Evolutionary conservation across 345 rosid species (phyloP), one percentile per base, ranked within the genome.

Genomic region (Gossypioides kirkii): DNA sequence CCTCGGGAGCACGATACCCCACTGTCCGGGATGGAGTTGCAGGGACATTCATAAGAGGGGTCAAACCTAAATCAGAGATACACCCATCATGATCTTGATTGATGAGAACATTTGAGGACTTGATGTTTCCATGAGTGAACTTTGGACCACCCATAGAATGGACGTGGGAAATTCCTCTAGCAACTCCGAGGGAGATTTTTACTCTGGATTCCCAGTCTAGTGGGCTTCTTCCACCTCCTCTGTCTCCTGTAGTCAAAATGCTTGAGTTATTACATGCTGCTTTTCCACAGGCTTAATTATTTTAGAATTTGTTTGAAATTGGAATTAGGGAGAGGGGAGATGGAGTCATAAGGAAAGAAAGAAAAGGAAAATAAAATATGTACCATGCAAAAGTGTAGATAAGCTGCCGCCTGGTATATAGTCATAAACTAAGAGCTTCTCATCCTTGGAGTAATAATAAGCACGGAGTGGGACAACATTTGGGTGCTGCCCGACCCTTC

Each of bases 361-460:
- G 36, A 46, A 47, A 74, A 50, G 72, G 18, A 50, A 66, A 25
- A 69, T 26, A 69, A 28, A 18, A 46, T 45, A 17, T 80, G 59
- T 90, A 94, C 98, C 97, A 47, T 91, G 98, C 74, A 94, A 77
- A 59, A 87, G 86, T 9, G 96, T 69, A 41, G 89, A 86, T 73
- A 91, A 77, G 78, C 87, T 91, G 68, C 97, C 96, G 56, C 74
- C 74, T 36, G 80, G 61, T 69, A 79, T 56, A 65, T 91, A 94
- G 74, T 94, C 97, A 76, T 75, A 89, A 26, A 94, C 97, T 65
- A 94, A 66, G 69, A 94, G 90, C 81, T 89, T 94, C 86, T 94
- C 98, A 47, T 94, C 97, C 87, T 91, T 91, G 3, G 94, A 88
- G 84, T 87, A 90, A 80, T 94, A 94, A 76, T 94, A 94, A 38